Conservation (phyloP, 2,329 filamentous ascomycete genomes). For the Ceratocystis papillata region DNA sequence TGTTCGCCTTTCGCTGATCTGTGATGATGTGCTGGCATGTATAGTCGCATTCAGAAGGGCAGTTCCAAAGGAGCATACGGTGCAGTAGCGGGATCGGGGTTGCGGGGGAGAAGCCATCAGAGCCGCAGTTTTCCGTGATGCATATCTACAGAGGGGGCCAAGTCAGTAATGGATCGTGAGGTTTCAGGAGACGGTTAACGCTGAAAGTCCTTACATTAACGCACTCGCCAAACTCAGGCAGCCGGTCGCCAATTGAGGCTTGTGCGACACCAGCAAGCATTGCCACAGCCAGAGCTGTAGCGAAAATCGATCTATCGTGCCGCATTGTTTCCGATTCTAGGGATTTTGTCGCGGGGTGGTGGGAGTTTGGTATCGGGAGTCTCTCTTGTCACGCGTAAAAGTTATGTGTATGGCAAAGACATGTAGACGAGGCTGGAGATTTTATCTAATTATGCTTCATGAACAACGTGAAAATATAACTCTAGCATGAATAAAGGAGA, state of each 20-base stretch:
- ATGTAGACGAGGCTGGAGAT: constrained; percentile 3
- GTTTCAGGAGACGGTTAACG: background rate
- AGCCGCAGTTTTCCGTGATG: constrained; percentile 64
- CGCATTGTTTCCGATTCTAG: constrained; percentile 9
- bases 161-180: background rate
- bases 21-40: constrained; percentile 93
- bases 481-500: background rate
- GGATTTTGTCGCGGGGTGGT: background rate
- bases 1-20: constrained; percentile 52
- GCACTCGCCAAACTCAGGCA: constrained; percentile 81
- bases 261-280: constrained; percentile 33
- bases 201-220: constrained; percentile 50
- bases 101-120: constrained; percentile 34
- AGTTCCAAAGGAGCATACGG: constrained; percentile 83
- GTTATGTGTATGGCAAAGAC: background rate
- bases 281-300: constrained; percentile 11
- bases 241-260: constrained; percentile 71
- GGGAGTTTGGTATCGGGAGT: background rate
- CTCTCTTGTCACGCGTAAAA: background rate
- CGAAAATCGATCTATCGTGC: background rate
- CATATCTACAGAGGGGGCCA: constrained; percentile 51
- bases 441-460: background rate
- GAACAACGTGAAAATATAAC: background rate
- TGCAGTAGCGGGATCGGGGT: constrained; percentile 66
- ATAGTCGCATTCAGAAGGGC: constrained; percentile 92